Conservation (phyloP, 306 rosid species). For the Castanea crenata region DNA sequence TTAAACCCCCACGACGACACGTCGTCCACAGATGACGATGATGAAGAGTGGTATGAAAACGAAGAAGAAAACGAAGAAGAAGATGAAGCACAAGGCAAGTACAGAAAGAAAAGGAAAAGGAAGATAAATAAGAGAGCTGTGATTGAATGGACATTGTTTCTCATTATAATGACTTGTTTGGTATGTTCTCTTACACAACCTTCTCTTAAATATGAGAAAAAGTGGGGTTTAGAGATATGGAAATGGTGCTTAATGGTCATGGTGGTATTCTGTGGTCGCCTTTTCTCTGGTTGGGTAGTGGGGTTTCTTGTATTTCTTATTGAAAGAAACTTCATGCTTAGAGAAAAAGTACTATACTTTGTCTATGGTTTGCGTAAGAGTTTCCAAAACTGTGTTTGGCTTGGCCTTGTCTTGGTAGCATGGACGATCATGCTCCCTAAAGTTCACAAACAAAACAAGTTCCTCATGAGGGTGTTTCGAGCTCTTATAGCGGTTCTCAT, state of each 20-base stretch:
- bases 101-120: conserved; percentile 10
- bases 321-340: conserved; percentile 52
- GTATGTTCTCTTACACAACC: conserved; percentile 33
- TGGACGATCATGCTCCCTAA: conserved; percentile 52
- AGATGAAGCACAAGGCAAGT: conserved; percentile 2
- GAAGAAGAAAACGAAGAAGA: conserved; percentile 6
- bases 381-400: conserved; percentile 54
- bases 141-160: conserved; percentile 45
- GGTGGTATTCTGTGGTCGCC: conserved; percentile 50
- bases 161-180: conserved; percentile 37
- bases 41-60: conserved; percentile 19
- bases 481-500: conserved; percentile 36
- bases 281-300: conserved; percentile 47
- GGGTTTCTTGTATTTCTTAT: conserved; percentile 37
- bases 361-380: conserved; percentile 47
- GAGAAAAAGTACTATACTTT: conserved; percentile 42
- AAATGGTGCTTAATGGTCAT: conserved; percentile 51
- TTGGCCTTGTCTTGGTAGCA: conserved; percentile 36
- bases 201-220: conserved; percentile 11
- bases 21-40: conserved; percentile 24
- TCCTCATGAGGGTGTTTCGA: conserved; percentile 35
- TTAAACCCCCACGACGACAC: neutral
- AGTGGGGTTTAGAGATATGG: conserved; percentile 41
- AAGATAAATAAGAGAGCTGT: conserved; percentile 39
- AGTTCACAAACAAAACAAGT: conserved; percentile 31